phyloP scores from a whole-genome alignment of 805 yeast species.

The Yarrowia yakushimensis region DNA sequence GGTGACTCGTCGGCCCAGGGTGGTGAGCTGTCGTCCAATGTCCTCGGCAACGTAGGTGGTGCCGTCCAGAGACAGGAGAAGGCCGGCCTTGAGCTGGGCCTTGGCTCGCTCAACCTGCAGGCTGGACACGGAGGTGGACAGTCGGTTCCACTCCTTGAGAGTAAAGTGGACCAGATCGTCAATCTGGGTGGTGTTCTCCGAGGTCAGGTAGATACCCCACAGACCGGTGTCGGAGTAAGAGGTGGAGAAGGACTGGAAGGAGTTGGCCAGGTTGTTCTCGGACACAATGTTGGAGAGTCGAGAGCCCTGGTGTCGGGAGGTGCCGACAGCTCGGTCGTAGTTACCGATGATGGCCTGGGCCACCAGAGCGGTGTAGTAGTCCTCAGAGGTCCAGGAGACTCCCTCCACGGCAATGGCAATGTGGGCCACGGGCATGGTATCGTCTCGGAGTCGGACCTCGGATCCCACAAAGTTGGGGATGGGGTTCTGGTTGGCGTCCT shows the following conservation, averaged over 20 bases:
- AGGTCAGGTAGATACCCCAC: slow-evolving; percentile 92
- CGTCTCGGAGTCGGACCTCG: slow-evolving; percentile 79
- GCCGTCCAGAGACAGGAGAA: slow-evolving; percentile 85
- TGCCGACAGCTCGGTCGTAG: slow-evolving; percentile 92
- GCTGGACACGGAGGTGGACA: slow-evolving; percentile 73
- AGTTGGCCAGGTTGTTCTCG: slow-evolving; percentile 71
- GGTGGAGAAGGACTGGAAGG: slow-evolving; percentile 94
- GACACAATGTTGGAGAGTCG: slow-evolving; percentile 69
- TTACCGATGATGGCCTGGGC: slow-evolving; percentile 96
- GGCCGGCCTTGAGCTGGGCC: slow-evolving; percentile 89
- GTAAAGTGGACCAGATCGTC: slow-evolving; percentile 70
- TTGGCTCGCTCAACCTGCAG: slow-evolving; percentile 93
- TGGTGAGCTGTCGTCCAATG: slow-evolving; percentile 93
- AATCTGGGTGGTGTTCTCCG: slow-evolving; percentile 68
- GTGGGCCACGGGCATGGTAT: slow-evolving; percentile 81
- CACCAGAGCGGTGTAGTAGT: slow-evolving; percentile 89
- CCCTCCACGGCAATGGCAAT: slow-evolving; percentile 96
- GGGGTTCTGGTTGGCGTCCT: slow-evolving; percentile 57
- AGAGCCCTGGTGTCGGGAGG: slow-evolving; percentile 80
- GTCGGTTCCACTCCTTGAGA: slow-evolving; percentile 82
- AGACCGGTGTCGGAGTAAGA: slow-evolving; percentile 96
- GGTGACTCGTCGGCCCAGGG: slow-evolving; percentile 76
- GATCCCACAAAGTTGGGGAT: slow-evolving; percentile 82
- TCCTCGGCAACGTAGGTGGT: slow-evolving; percentile 96
- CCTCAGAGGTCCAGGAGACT: slow-evolving; percentile 94